A percentile compares a stretch with the other conserved stretches of the same genome.
Evolutionary conservation across 2,329 filamentous ascomycete species (phyloP).

Genomic region (Trichoderma sp.): DNA sequence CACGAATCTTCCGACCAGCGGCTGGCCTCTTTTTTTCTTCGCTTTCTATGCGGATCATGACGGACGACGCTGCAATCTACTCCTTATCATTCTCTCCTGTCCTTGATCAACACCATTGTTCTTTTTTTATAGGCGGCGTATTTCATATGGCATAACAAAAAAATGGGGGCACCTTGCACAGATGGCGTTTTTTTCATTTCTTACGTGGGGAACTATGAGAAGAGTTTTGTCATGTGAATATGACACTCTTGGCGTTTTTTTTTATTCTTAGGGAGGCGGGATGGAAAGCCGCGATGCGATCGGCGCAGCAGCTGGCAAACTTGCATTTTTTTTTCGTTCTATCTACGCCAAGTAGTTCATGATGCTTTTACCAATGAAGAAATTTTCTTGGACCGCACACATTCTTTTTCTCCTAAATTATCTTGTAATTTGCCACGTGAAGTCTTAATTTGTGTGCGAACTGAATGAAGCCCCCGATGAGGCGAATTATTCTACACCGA

Average conservation of each 20-base stretch:
- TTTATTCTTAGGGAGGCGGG: constrained; percentile 7
- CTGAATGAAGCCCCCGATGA: neutral
- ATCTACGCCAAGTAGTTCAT: constrained; percentile 24
- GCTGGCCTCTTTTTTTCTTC: constrained; percentile 23
- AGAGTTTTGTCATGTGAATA: constrained; percentile 19
- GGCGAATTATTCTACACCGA: constrained; percentile 17
- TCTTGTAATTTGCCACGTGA: neutral
- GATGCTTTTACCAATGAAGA: constrained; percentile 26
- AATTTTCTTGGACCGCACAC: neutral
- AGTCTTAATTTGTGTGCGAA: neutral
- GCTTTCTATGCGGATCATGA: neutral
- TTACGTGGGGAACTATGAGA: constrained; percentile 21
- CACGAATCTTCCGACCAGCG: constrained; percentile 17
- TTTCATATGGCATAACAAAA: constrained; percentile 23
- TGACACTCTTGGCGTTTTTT: constrained; percentile 26
- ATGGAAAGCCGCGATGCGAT: constrained; percentile 17
- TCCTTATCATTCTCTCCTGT: neutral
- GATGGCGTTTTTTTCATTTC: constrained; percentile 15
- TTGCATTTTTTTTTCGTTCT: neutral
- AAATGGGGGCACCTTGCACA: constrained; percentile 17
- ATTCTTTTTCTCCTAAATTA: neutral
- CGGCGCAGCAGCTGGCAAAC: constrained; percentile 14
- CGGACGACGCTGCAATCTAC: constrained; percentile 19
- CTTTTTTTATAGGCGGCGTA: constrained; percentile 17
- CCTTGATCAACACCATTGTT: constrained; percentile 4